phyloP scores from a whole-genome alignment of 768 basidiomycete genomes.

The Trametes elegans region DNA sequence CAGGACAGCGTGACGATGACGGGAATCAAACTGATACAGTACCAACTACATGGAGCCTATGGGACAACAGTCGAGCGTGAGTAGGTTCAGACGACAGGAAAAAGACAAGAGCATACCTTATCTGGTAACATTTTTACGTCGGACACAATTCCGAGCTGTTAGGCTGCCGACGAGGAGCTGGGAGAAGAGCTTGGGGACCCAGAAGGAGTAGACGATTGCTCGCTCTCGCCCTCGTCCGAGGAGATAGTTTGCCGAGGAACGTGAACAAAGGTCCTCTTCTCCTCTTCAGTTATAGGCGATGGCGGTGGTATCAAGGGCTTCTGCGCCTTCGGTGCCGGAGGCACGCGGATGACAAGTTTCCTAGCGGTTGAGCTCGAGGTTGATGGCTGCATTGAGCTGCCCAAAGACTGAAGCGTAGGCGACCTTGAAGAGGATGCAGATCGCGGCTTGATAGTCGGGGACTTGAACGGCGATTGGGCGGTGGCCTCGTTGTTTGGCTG shows the following conservation, averaged over 20 bases:
- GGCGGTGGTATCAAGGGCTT: conserved; percentile 1
- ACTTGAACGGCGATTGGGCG: background rate
- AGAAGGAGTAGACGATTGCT: too few species aligned
- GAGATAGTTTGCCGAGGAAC: background rate
- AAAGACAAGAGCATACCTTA: too few species aligned
- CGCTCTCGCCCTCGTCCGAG: background rate
- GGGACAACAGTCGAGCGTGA: background rate
- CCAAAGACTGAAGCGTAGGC: background rate
- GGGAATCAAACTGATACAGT: background rate
- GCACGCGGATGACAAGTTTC: conserved; percentile 4
- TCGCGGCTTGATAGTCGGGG: background rate
- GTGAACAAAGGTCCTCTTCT: background rate
- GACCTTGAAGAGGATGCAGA: background rate
- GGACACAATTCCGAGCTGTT: too few species aligned
- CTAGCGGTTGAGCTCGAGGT: background rate
- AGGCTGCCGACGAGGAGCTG: too few species aligned
- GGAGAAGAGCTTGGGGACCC: background rate
- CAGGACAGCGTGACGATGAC: background rate
- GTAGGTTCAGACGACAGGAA: background rate
- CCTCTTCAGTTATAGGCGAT: conserved; percentile 1
- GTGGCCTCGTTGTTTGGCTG: background rate
- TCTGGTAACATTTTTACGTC: too few species aligned
- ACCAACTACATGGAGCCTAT: too few species aligned
- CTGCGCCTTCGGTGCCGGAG: background rate
- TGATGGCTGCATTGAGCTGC: background rate